A percentile compares a stretch with the other conserved stretches of the same genome.
phyloP scores from a whole-genome alignment of 2,329 filamentous ascomycete genomes.

The Apiospora kogelbergensis region DNA sequence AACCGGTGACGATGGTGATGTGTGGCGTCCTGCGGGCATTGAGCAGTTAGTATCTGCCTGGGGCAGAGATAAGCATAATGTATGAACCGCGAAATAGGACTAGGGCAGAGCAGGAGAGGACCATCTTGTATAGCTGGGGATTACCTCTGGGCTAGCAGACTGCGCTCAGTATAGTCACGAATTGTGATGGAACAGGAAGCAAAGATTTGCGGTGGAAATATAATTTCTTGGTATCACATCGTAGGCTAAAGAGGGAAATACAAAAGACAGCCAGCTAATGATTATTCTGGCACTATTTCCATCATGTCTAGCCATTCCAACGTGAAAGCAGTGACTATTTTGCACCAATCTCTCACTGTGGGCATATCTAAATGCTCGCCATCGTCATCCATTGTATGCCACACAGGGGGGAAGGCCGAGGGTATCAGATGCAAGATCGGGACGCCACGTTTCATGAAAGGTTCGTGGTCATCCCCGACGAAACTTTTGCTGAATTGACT shows the following conservation, averaged over 20 bases:
- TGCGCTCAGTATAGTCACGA: not conserved
- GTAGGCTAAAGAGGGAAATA: not conserved
- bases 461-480: constrained; percentile 74
- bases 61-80: too few species aligned
- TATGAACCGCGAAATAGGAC: too few species aligned
- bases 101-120: too few species aligned
- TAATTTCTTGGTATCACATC: not conserved
- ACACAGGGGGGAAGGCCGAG: constrained; percentile 67
- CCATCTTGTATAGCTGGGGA: too few species aligned
- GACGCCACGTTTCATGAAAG: constrained; percentile 74
- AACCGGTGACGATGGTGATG: too few species aligned
- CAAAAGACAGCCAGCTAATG: not conserved
- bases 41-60: too few species aligned
- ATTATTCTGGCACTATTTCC: constrained; percentile 33
- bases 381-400: constrained; percentile 72
- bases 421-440: constrained; percentile 77
- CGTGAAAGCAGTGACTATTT: constrained; percentile 70
- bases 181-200: not conserved
- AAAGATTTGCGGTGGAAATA: not conserved
- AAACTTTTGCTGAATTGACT: constrained; percentile 32
- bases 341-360: constrained; percentile 75
- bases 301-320: constrained; percentile 77
- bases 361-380: constrained; percentile 69
- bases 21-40: too few species aligned
- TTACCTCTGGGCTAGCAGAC: too few species aligned